phyloP scores from a whole-genome alignment of 768 basidiomycete genomes.

The Tricholoma furcatifolium region DNA sequence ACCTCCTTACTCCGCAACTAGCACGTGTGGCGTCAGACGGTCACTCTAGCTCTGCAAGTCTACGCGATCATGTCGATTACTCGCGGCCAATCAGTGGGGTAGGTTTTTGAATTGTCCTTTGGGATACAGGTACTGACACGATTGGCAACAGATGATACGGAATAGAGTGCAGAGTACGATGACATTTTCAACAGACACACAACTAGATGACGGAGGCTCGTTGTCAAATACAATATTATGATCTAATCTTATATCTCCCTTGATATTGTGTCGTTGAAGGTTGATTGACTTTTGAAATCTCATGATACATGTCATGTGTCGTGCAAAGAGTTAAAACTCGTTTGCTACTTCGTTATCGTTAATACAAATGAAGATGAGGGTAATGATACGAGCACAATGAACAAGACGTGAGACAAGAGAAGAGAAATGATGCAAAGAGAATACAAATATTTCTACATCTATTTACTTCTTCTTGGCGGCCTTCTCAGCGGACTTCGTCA shows the following conservation, averaged over 20 bases:
- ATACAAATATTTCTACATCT: conserved; percentile 73
- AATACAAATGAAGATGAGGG: conserved; percentile 41
- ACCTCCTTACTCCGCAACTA: conserved; percentile 29
- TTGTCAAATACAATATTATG: background rate
- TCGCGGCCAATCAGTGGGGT: conserved; percentile 36
- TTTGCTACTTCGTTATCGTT: conserved; percentile 34
- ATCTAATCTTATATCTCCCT: background rate
- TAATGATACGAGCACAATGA: conserved; percentile 23
- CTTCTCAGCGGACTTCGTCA: conserved; percentile 96
- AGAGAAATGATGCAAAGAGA: conserved; percentile 51
- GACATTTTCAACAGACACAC: conserved; percentile 21
- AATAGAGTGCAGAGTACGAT: conserved; percentile 30
- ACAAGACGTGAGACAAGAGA: conserved; percentile 39
- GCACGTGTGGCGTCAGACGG: conserved; percentile 17
- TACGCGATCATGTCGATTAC: conserved; percentile 40
- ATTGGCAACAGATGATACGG: conserved; percentile 22
- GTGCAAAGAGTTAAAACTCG: too few relatives aligned
- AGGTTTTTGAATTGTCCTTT: background rate
- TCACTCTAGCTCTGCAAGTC: conserved; percentile 31
- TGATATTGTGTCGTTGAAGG: background rate
- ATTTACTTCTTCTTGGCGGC: conserved; percentile 94
- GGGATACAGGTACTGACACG: background rate
- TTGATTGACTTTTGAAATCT: too few relatives aligned
- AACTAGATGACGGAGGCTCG: background rate
- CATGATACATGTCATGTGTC: too few relatives aligned